A percentile compares a stretch with the other conserved stretches of the same genome.
phyloP scores from a whole-genome alignment of 257 asterid genomes.

The Plantago major region DNA sequence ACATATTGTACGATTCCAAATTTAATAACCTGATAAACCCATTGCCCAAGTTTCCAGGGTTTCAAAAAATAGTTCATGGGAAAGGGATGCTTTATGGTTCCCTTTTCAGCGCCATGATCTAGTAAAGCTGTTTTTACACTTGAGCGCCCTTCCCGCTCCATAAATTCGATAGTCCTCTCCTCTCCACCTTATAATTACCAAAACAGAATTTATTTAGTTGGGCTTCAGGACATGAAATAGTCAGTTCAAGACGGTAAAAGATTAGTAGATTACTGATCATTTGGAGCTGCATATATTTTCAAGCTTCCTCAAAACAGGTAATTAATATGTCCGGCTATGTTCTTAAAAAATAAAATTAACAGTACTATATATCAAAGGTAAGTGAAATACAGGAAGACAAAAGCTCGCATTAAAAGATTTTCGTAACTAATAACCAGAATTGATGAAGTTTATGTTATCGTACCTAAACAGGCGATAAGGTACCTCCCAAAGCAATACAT shows the following conservation, averaged over 20 bases:
- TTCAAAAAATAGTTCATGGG: constrained; percentile 72
- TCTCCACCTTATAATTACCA: constrained; percentile 66
- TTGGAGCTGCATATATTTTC: constrained; percentile 17
- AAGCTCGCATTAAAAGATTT: background rate
- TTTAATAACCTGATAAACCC: constrained; percentile 96
- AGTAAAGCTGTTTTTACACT: constrained; percentile 63
- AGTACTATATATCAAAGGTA: constrained; percentile 3
- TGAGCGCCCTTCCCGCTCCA: constrained; percentile 92
- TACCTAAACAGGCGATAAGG: constrained; percentile 95
- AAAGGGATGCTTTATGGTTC: constrained; percentile 79
- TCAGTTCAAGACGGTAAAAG: constrained; percentile 11
- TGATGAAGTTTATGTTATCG: constrained; percentile 18
- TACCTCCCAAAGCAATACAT: constrained; percentile 99
- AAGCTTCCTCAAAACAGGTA: constrained; percentile 10
- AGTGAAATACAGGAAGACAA: constrained; percentile 1
- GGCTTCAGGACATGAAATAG: constrained; percentile 7
- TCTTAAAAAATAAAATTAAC: constrained; percentile 6
- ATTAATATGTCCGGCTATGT: background rate
- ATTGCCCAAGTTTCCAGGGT: constrained; percentile 86
- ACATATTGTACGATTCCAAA: constrained; percentile 97
- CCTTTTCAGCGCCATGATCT: constrained; percentile 75
- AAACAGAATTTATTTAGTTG: constrained; percentile 11
- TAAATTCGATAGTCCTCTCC: constrained; percentile 75
- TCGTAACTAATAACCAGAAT: constrained; percentile 1
- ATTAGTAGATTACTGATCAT: constrained; percentile 11